Base-by-base conservation (phyloP, 2,329 filamentous ascomycete genomes). In the Aspergillus pseudoterreus region DNA sequence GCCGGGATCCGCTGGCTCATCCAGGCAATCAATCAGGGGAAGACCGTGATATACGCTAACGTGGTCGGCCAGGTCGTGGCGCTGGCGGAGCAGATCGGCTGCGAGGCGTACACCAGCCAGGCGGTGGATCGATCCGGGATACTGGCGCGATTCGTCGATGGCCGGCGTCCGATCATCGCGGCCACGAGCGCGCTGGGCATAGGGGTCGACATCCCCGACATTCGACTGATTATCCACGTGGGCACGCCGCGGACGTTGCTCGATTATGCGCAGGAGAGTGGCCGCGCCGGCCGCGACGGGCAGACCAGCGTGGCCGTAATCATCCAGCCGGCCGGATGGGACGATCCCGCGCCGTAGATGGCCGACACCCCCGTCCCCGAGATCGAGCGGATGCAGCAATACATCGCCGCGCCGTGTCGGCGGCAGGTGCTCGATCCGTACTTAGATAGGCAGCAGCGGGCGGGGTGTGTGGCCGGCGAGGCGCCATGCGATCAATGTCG, bases 171-270 rank as follows among this genome's bases (percentile, higher is more conserved):
- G 3, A 39, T 51, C 0, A 43, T 56, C 1, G 27, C 42, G 0
- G 45, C 52, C 14, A 57, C 47, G 0, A 52, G 50, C 15, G 35
- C 47, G 5, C 42, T 57, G 11, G 53, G 50, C 0, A 50, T 57
- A 12, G 50, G 53, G 9, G 27, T 53, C 3, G 47, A 57, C 33
- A 50, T 55, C 15, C 50, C 53, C 21, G 45, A 57, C 32, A 55
- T 57, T 32, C 17, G 45, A 1, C 21, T n/a, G 24, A 41, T 57
- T 4, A 55, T 57, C 32, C 35, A 57, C 14, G 24, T 56, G 6
- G 30, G 44, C 4, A 33, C 5, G 2, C 50, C 48, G 2, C 21
- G 36, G 21, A 50, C n/a, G 5, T 42, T 50, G 11, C 15, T 53
- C 4, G 43, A 53, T 46, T 53, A 53, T 17, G 17, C 27, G 12